A percentile compares a stretch with the other conserved stretches of the same genome.
These are phyloP conservation scores for Populus nigra DNA, from an alignment of 345 rosid species.

Conservation along the genomic window DNA sequence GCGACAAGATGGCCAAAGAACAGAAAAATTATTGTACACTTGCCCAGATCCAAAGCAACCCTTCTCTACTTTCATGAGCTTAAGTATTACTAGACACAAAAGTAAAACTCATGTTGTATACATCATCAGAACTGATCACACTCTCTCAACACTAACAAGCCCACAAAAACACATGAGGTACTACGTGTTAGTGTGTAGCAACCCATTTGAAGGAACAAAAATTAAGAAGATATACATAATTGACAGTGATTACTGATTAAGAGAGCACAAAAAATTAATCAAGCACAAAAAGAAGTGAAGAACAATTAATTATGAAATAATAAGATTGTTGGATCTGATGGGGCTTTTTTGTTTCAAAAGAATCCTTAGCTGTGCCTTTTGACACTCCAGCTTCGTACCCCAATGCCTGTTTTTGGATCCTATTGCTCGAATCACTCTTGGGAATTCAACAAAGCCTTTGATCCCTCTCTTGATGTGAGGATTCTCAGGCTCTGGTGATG, in stretches of 20 bases:
- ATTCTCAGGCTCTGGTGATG: conserved; percentile 62
- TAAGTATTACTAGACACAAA: neutral
- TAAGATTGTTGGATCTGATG: conserved; percentile 38
- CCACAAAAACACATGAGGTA: neutral
- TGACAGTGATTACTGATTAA: neutral
- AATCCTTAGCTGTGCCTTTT: conserved; percentile 73
- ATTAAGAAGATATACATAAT: conserved; percentile 4
- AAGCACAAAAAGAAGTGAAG: neutral
- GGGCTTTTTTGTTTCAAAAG: conserved; percentile 63
- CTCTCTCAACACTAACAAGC: conserved; percentile 4
- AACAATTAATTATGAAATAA: conserved; percentile 24
- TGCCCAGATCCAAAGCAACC: conserved; percentile 21
- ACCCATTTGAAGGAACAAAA: conserved; percentile 15
- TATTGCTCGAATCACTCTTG: conserved; percentile 62
- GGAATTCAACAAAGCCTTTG: conserved; percentile 83
- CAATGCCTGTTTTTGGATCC: conserved; percentile 65
- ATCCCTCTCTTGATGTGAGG: conserved; percentile 86
- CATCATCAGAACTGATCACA: neutral
- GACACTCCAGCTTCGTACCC: conserved; percentile 81
- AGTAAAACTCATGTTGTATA: neutral
- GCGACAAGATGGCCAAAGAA: neutral
- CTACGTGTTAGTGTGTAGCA: neutral
- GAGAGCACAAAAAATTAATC: conserved; percentile 1
- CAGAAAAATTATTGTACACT: neutral
- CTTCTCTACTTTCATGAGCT: conserved; percentile 6